Evolutionary conservation across 2,329 filamentous ascomycete species (phyloP), one percentile per base, ranked within the genome.

Genomic region (Endothia cerciana): DNA sequence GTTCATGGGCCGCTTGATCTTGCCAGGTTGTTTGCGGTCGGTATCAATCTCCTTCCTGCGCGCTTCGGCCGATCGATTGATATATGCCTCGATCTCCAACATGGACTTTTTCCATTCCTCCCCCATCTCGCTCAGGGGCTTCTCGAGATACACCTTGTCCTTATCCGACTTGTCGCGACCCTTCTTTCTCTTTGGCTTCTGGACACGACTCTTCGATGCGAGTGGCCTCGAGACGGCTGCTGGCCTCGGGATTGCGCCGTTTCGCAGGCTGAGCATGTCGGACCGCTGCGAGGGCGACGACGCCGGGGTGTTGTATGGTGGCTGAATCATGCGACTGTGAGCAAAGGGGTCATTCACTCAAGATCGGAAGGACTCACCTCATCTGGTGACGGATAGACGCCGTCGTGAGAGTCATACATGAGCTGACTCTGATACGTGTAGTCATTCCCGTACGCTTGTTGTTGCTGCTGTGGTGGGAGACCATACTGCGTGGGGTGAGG

Each of bases 1-100:
- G 77, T 99, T 99, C 90, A 97, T 97, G 2, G 95, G 94, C 38
- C 95, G 86, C 73, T 94, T 93, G 71, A 98, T 86, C 75, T 94
- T 93, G 33, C 91, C 91, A 1, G 82, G 82, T 43, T 88, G 81
- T 72, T 89, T 92, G 38, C 61, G 61, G 65, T 88, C 85, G 72
- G 87, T 85, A 53, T 87, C 85, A 11, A 90, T 88, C 76, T 97
- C 93, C 63, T 81, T 79, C 59, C 82, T 82, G 65, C 94, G 87
- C 7, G 84, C 83, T 65, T 92, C 89, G 1, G 82, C 78, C 11
- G 91, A 82, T 60, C 94, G 86, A 72, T 90, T 87, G 43, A 96
- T 93, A 82, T 91, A 97, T 33, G 83, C 82, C 62, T 90, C 87
- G 79, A 97, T 97, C 76, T 98, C 90, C 60, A 86, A 86, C 59